Conservation (phyloP, 2,329 filamentous ascomycete genomes). For the Sphaerulina musiva region DNA sequence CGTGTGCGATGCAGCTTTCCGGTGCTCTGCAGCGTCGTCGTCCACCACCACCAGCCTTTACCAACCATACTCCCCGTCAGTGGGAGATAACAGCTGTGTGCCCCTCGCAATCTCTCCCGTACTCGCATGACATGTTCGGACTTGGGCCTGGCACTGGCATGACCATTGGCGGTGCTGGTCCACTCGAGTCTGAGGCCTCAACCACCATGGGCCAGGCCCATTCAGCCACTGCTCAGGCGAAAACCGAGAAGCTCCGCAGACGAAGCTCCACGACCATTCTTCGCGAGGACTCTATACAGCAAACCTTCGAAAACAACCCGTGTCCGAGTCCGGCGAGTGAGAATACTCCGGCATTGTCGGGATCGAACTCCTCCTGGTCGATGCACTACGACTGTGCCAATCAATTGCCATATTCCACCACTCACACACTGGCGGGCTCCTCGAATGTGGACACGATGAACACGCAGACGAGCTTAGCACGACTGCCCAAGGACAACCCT, state of each 20-base stretch:
- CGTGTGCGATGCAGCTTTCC: conserved; percentile 34
- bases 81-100: conserved; percentile 27
- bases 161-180: conserved; percentile 22
- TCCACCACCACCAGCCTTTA: conserved; percentile 26
- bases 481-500: conserved; percentile 26
- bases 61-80: conserved; percentile 33
- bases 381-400: conserved; percentile 28
- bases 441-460: conserved; percentile 27
- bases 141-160: conserved; percentile 16
- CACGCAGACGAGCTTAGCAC: conserved; percentile 28
- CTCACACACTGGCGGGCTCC: conserved; percentile 15
- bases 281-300: conserved; percentile 27
- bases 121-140: conserved; percentile 24
- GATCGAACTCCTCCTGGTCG: conserved; percentile 26
- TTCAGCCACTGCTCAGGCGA: conserved; percentile 18
- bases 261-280: conserved; percentile 25
- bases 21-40: conserved; percentile 26
- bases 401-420: conserved; percentile 24
- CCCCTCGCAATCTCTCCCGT: conserved; percentile 26
- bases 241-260: conserved; percentile 18
- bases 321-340: conserved; percentile 11
- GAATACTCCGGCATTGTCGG: conserved; percentile 12
- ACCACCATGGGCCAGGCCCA: conserved; percentile 28
- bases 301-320: conserved; percentile 20
- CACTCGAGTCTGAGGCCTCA: conserved; percentile 20